A percentile compares a stretch with the other conserved stretches of the same genome.
These are phyloP conservation scores for Pseudocercospora eumusae DNA, from an alignment of 2,329 filamentous ascomycete species.

Conservation along the genomic window DNA sequence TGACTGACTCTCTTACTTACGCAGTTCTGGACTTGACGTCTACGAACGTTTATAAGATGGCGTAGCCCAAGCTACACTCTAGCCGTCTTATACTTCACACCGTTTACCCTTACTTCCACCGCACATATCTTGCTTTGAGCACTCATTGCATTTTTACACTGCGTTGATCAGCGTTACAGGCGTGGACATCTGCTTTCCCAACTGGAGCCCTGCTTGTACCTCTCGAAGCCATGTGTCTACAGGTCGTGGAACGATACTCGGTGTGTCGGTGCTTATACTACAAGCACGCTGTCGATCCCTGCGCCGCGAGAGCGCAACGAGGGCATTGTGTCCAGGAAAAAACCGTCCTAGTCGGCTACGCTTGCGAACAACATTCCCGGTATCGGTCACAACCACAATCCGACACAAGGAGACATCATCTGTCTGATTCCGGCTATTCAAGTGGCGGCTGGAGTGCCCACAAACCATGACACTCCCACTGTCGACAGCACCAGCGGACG, in stretches of 20 bases:
- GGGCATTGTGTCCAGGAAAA: conserved; percentile 72
- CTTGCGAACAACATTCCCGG: conserved; percentile 54
- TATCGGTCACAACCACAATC: conserved; percentile 19
- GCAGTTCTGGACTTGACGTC: conserved; percentile 2
- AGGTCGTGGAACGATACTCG: conserved; percentile 81
- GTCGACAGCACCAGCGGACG: not conserved
- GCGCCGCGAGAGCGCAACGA: conserved; percentile 70
- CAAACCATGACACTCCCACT: conserved; percentile 5
- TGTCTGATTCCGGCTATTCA: conserved; percentile 32
- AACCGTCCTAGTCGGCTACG: conserved; percentile 79
- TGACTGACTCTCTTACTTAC: conserved; percentile 9
- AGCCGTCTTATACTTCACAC: conserved; percentile 1
- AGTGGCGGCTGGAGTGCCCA: conserved; percentile 21
- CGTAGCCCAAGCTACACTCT: not conserved
- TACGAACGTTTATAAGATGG: conserved; percentile 9
- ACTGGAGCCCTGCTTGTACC: not conserved
- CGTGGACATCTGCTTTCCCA: not conserved
- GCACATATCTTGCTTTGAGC: conserved; percentile 4
- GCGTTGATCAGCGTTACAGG: not conserved
- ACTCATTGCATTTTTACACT: not conserved
- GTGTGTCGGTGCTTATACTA: conserved; percentile 88
- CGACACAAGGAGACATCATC: conserved; percentile 7
- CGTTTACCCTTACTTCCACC: not conserved
- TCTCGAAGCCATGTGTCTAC: conserved; percentile 72
- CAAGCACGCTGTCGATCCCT: conserved; percentile 81